Evolutionary conservation across 2,329 filamentous ascomycete species (phyloP), one percentile per base, ranked within the genome.

Genomic region (Pseudogymnoascus sp.): DNA sequence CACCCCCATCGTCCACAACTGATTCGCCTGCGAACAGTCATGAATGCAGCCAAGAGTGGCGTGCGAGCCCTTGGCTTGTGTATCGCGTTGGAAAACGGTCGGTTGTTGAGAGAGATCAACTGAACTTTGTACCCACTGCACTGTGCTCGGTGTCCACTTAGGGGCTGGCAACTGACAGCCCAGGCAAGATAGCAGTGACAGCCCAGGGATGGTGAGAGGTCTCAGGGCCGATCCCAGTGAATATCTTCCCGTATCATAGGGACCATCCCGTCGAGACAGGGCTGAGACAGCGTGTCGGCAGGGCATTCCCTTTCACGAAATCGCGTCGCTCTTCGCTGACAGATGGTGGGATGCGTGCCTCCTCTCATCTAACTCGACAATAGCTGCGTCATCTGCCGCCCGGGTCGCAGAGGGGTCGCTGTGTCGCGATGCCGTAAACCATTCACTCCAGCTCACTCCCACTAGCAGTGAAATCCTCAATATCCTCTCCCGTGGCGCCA

Each of bases 371-470:
- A n/a, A 6, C 43, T 55, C 26, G 26, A 8, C 26, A 26, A 55
- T 55, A 16, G 45, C n/a, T 55, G n/a, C n/a, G n/a, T 55, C 45
- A 33, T 55, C 45, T 55, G 45, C 45, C 45, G 45, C 45, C 45
- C 5, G 10, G 26, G 6, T 29, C 43, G 14, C 23, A 31, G 14
- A 5, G 5, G 14, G 43, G 45, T 33, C 26, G 26, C 26, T 55
- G 43, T 6, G 45, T 33, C 16, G 23, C 31, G 10, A 19, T 55
- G 26, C n/a, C 4, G 21, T 26, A 26, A 12, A n/a, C n/a, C 45
- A 19, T 33, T 26, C 16, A 11, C 26, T 33, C n/a, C 8, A 19
- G 26, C 45, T 11, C 5, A 19, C 26, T 33, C n/a, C 10, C 10
- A 19, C 26, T 19, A 19, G 23, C 8, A 33, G 6, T 55, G 12